These are phyloP conservation scores for Blastobotrys serpentis DNA, from an alignment of 1,139 yeast species.

Conservation along the genomic window DNA sequence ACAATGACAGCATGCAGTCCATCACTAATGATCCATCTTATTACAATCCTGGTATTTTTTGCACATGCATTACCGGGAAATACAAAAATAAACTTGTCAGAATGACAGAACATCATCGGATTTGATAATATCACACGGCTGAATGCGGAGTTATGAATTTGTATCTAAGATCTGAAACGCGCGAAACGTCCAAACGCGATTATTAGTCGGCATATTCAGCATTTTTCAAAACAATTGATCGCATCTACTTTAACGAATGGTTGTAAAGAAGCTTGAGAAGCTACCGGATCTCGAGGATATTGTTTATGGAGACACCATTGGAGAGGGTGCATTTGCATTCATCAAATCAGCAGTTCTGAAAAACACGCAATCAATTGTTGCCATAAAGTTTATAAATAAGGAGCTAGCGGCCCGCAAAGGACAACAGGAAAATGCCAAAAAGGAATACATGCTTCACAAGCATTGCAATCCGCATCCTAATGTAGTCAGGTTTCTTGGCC, in stretches of 20 bases:
- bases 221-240: neutral
- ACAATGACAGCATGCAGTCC: no score
- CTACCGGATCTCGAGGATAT: constrained; percentile 21
- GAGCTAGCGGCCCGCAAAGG: constrained; percentile 47
- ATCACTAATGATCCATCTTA: no score
- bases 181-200: neutral
- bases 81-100: no score
- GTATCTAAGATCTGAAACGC: neutral
- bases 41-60: no score
- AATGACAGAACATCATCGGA: no score
- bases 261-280: constrained; percentile 9
- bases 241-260: no score
- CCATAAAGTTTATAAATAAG: constrained; percentile 57
- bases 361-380: constrained; percentile 45
- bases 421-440: constrained; percentile 47
- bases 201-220: neutral
- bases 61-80: no score
- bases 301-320: constrained; percentile 43
- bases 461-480: constrained; percentile 58
- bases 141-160: neutral
- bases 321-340: constrained; percentile 50
- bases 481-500: constrained; percentile 51
- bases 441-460: constrained; percentile 55
- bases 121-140: no score
- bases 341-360: constrained; percentile 16